Conservation (phyloP, 192 early-diverging fungal species). For the Umbelopsis vinacea region DNA sequence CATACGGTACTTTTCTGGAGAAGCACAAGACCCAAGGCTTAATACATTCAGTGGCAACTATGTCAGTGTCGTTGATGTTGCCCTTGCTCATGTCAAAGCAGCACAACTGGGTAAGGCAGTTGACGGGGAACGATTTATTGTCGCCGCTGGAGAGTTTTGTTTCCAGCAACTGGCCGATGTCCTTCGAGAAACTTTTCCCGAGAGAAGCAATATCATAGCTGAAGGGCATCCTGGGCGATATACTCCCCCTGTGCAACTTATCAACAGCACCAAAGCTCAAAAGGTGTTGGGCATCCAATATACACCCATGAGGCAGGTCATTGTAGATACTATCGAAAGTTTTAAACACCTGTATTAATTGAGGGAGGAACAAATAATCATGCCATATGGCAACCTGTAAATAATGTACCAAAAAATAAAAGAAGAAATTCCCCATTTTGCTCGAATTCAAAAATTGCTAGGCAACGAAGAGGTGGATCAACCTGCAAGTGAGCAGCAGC, state of each 20-base stretch:
- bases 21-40: neutral
- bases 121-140: conserved; percentile 20
- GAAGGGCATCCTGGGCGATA: conserved; percentile 23
- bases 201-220: neutral
- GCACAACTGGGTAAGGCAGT: neutral
- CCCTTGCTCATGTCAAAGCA: conserved; percentile 5
- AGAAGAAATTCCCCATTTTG: too few relatives aligned
- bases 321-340: conserved; percentile 2
- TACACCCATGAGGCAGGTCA: neutral
- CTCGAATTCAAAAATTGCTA: too few relatives aligned
- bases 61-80: conserved; percentile 14
- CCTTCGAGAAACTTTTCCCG: conserved; percentile 2
- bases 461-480: too few relatives aligned
- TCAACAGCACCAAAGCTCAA: conserved; percentile 20
- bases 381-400: neutral
- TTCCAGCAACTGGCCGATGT: conserved; percentile 5
- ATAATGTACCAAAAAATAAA: neutral
- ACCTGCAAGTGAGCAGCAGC: too few relatives aligned
- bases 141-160: conserved; percentile 8
- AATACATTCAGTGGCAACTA: conserved; percentile 10
- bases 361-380: neutral
- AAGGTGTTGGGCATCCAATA: neutral
- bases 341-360: neutral
- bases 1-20: neutral
- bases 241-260: neutral